phyloP scores from a whole-genome alignment of 169 alveolate species.

The Plasmodium gaboni region DNA sequence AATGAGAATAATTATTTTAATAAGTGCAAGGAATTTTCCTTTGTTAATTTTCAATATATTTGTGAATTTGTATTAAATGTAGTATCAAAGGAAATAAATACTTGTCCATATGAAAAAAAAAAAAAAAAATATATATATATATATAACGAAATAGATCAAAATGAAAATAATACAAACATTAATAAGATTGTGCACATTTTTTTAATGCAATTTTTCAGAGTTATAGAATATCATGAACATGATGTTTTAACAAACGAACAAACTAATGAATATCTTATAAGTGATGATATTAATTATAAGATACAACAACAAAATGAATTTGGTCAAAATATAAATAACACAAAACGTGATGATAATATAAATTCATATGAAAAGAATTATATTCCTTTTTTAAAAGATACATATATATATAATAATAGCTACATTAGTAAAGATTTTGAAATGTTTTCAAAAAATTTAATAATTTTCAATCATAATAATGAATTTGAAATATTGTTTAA shows the following conservation, averaged over 20 bases:
- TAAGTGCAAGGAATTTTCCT: not conserved
- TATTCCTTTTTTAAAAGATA: not conserved
- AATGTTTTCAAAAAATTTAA: not conserved
- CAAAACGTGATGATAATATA: not conserved
- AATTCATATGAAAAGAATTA: not conserved
- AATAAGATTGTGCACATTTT: not conserved
- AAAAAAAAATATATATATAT: too few species aligned
- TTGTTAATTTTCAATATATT: constrained; percentile 65
- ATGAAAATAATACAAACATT: not conserved
- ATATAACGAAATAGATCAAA: too few species aligned
- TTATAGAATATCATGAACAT: not conserved
- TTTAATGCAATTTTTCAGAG: not conserved
- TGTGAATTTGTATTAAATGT: constrained; percentile 21
- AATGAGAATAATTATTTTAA: not conserved
- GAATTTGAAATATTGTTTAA: constrained; percentile 58
- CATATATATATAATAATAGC: not conserved
- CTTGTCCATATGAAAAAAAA: not conserved
- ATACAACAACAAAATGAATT: too few species aligned
- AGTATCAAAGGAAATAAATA: not conserved
- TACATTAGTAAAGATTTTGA: not conserved
- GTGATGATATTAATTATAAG: too few species aligned
- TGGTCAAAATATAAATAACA: not conserved
- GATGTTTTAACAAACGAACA: too few species aligned
- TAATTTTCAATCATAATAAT: constrained; percentile 20
- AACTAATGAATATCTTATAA: too few species aligned